Base-by-base conservation (phyloP, 169 alveolate species). In the Theileria annulata region DNA sequence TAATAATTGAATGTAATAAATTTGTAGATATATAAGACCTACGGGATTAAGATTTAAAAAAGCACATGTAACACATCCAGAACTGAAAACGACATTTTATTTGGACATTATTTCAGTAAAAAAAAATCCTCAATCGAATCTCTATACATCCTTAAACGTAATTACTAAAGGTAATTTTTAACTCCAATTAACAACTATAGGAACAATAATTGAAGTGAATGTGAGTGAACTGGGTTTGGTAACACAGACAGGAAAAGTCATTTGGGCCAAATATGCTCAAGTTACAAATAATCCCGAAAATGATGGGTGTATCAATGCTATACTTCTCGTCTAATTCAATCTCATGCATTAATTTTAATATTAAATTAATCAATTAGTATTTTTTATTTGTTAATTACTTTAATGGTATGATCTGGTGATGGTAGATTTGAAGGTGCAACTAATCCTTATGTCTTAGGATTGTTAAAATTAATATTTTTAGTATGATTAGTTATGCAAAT, bases 11-110 rank as follows among this genome's bases (percentile, higher is more conserved):
- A 5, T 35, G 8, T 35, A 54, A 3, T 54, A 54, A 54, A 21
- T 3, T 4, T 54, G 3, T 54, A 54, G 51, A 59, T 86, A 79
- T 80, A 97, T 98, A 71, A 90, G 99, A 68, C 99, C 99, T 0
- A 94, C 99, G 69, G 99, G 99, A 35, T 91, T 98, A 63, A 91
- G 99, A 70, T 97, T 97, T 89, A 98, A 97, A 86, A 97, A 96
- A 91, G 99, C 99, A 30, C 98, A 98, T 87, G 99, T 97, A 33
- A 97, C 99, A 49, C 99, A 98, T 79, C 99, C 99, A 1, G 99
- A 97, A 86, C 92, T 98, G 71, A 97, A 97, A 81, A 94, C 99
- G 0, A 98, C 99, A 9, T 95, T 98, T 74, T 90, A 92, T 17
- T 75, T 95, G 68, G 99, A 97, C 76, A 96, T 98, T 37, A 93